These are phyloP conservation scores for Fusarium sterilihyphosum DNA, from an alignment of 2,329 filamentous ascomycete species.

Conservation along the genomic window DNA sequence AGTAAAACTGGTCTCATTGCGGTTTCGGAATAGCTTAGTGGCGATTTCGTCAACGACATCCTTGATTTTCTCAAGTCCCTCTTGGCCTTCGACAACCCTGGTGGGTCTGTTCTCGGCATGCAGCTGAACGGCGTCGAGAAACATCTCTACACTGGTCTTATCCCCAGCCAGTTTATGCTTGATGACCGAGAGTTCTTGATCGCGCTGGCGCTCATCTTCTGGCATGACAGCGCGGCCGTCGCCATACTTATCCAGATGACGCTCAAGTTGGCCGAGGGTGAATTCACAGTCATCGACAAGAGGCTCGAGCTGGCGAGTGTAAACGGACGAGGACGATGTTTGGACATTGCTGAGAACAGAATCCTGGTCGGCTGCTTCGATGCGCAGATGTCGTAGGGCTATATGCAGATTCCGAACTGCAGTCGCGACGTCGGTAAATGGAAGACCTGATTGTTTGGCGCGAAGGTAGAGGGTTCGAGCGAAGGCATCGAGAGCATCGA, in stretches of 20 bases:
- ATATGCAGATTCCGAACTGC: conserved; percentile 65
- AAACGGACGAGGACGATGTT: conserved; percentile 51
- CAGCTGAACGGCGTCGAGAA: conserved; percentile 67
- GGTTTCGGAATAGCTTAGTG: conserved; percentile 57
- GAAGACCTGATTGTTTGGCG: conserved; percentile 56
- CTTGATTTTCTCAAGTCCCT: conserved; percentile 64
- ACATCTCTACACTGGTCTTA: conserved; percentile 63
- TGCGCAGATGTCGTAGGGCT: conserved; percentile 66
- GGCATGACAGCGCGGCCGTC: conserved; percentile 38
- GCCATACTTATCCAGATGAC: conserved; percentile 60
- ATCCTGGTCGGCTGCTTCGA: conserved; percentile 65
- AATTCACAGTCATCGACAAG: conserved; percentile 66
- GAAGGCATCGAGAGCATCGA: conserved; percentile 66
- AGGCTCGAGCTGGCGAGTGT: conserved; percentile 59
- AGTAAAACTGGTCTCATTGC: conserved; percentile 50
- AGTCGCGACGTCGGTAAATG: conserved; percentile 60
- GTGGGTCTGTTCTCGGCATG: conserved; percentile 54
- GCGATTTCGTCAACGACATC: conserved; percentile 70
- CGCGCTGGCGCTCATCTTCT: conserved; percentile 47
- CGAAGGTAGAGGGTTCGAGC: conserved; percentile 66
- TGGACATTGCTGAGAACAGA: conserved; percentile 61
- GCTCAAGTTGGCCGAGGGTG: conserved; percentile 64
- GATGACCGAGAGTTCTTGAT: conserved; percentile 54
- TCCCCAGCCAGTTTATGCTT: conserved; percentile 60
- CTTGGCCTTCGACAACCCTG: conserved; percentile 48